These are phyloP conservation scores for Leishmania arabica DNA, from an alignment of 208 protist species.

Conservation along the genomic window DNA sequence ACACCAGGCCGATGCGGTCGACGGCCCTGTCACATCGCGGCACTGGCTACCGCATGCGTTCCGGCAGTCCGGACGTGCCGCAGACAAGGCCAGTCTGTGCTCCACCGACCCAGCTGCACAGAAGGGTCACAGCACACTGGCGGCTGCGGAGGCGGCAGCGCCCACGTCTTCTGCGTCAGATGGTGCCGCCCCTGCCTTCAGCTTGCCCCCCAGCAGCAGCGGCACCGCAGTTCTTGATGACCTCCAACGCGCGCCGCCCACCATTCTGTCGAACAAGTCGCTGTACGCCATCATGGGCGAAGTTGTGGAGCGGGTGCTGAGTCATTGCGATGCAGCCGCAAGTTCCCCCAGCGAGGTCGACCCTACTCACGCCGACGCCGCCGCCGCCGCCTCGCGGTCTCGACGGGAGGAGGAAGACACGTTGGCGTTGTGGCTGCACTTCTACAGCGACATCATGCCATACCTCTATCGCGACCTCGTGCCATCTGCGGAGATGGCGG, in stretches of 20 bases:
- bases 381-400: neutral
- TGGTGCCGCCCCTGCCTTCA: neutral
- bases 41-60: constrained; percentile 28
- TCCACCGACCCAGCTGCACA: neutral
- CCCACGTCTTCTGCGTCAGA: neutral
- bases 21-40: constrained; percentile 7
- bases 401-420: constrained; percentile 12
- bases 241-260: constrained; percentile 10
- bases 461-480: constrained; percentile 40
- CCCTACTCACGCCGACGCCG: too few relatives aligned
- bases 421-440: constrained; percentile 30
- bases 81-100: neutral
- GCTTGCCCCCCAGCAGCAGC: neutral
- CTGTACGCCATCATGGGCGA: constrained; percentile 30
- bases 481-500: constrained; percentile 27
- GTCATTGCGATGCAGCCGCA: neutral
- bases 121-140: neutral
- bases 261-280: constrained; percentile 24
- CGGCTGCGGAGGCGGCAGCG: neutral
- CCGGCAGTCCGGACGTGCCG: neutral
- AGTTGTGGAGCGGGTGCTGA: constrained; percentile 20
- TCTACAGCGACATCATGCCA: constrained; percentile 32
- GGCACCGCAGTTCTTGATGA: constrained; percentile 17
- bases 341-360: neutral
- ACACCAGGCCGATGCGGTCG: too few relatives aligned